Conservation (phyloP, 805 yeast genomes). For the Metschnikowia koreensis region DNA sequence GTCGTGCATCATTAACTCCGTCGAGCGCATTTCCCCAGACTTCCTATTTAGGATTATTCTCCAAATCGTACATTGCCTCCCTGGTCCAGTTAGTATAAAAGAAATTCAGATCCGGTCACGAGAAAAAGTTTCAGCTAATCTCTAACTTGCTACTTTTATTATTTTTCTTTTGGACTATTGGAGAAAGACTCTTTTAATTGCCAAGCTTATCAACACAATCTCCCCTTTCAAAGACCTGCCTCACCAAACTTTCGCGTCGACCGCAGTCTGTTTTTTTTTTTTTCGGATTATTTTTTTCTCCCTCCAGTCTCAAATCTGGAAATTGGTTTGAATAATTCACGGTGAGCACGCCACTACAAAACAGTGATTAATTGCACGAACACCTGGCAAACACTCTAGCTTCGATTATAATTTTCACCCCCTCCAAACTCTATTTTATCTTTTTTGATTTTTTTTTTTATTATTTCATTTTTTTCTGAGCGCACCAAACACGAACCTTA, state of each 20-base stretch:
- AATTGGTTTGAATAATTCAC: neutral
- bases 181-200: neutral
- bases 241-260: conserved; percentile 1
- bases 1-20: conserved; percentile 3
- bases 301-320: neutral
- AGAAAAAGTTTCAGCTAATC: neutral
- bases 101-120: conserved; percentile 5
- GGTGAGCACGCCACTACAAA: neutral
- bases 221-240: neutral
- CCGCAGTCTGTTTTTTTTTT: conserved; percentile 6
- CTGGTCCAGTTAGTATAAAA: conserved; percentile 2
- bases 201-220: neutral
- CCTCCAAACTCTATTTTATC: too few relatives aligned
- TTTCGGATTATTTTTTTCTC: neutral
- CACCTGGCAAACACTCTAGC: neutral
- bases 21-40: conserved; percentile 13
- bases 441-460: too few relatives aligned
- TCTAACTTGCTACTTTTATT: neutral
- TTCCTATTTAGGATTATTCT: conserved; percentile 8
- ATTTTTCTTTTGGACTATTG: neutral
- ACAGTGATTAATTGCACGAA: neutral
- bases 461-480: too few relatives aligned
- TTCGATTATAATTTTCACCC: too few relatives aligned
- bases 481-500: neutral
- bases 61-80: neutral